phyloP scores from a whole-genome alignment of 1,139 yeast genomes.

The Yamadazyma sp. region DNA sequence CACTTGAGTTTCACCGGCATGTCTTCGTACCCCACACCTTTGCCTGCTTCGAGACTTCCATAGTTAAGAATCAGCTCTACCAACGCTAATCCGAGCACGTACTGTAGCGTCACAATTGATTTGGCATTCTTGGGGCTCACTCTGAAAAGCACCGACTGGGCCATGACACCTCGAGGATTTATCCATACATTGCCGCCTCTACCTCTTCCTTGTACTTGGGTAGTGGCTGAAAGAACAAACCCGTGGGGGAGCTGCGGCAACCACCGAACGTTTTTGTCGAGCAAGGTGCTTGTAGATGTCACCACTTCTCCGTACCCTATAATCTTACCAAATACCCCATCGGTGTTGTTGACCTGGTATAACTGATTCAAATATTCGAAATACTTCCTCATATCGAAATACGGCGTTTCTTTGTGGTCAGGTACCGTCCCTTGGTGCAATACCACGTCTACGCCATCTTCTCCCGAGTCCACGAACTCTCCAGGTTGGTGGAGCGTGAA shows the following conservation, averaged over 20 bases:
- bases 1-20: conserved; percentile 85
- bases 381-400: conserved; percentile 64
- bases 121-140: conserved; percentile 37
- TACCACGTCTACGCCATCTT: conserved; percentile 45
- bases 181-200: conserved; percentile 96
- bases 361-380: conserved; percentile 44
- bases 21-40: conserved; percentile 60
- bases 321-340: conserved; percentile 56
- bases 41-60: conserved; percentile 43
- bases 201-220: conserved; percentile 90
- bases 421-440: conserved; percentile 29
- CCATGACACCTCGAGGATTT: conserved; percentile 89
- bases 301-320: conserved; percentile 84
- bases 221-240: conserved; percentile 68
- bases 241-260: conserved; percentile 69
- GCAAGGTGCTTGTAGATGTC: conserved; percentile 78
- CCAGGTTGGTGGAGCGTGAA: conserved; percentile 41
- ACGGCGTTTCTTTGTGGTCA: conserved; percentile 59
- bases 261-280: conserved; percentile 69
- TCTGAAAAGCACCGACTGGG: conserved; percentile 70
- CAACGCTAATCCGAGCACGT: conserved; percentile 78
- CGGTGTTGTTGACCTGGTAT: conserved; percentile 15
- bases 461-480: conserved; percentile 16
- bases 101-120: conserved; percentile 77
- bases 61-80: conserved; percentile 74